phyloP scores from a whole-genome alignment of 768 basidiomycete species.

The Suillus plorans region DNA sequence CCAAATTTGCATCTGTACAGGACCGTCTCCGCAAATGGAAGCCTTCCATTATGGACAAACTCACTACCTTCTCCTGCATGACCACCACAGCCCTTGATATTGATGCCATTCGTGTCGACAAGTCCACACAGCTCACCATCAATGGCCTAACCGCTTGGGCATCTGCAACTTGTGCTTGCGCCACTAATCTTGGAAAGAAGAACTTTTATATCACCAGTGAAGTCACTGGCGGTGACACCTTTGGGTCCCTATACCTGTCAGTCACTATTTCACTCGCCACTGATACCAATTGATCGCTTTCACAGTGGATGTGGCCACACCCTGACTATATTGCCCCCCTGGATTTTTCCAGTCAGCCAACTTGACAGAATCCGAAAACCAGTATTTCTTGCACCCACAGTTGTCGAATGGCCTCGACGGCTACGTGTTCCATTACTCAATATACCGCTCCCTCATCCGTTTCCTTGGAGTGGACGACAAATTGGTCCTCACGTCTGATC shows the following conservation, averaged over 20 bases:
- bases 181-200: conserved; percentile 65
- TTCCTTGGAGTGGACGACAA: conserved; percentile 98
- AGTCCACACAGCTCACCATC: conserved; percentile 88
- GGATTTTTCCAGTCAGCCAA: conserved; percentile 71
- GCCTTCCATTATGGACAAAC: conserved; percentile 72
- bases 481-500: conserved; percentile 84
- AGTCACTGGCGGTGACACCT: conserved; percentile 91
- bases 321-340: conserved; percentile 65
- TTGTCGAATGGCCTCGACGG: conserved; percentile 65
- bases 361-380: conserved; percentile 53
- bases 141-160: conserved; percentile 80
- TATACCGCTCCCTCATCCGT: conserved; percentile 81
- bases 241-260: conserved; percentile 83
- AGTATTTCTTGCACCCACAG: conserved; percentile 79
- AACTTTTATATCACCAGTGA: conserved; percentile 94
- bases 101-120: conserved; percentile 94
- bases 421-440: conserved; percentile 92
- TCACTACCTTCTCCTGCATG: conserved; percentile 81
- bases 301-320: conserved; percentile 86
- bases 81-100: conserved; percentile 85
- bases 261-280: conserved; percentile 24
- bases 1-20: conserved; percentile 95
- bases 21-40: conserved; percentile 95
- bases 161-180: conserved; percentile 70
- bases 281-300: conserved; percentile 1